Conservation (phyloP, 345 rosid genomes). For the Sonneratia alba region DNA sequence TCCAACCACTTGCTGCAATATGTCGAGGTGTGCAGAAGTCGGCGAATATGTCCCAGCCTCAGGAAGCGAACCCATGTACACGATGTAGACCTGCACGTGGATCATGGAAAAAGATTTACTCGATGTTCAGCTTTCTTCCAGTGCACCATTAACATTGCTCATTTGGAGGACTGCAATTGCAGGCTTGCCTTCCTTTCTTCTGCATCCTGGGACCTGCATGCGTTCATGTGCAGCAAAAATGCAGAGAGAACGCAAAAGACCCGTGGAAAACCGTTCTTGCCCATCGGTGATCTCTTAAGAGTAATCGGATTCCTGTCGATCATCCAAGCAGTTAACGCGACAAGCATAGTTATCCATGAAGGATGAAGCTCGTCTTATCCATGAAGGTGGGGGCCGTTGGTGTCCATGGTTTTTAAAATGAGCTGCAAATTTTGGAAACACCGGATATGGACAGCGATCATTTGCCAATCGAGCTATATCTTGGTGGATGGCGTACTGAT, state of each 20-base stretch:
- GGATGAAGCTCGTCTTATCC: neutral
- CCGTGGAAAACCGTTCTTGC: neutral
- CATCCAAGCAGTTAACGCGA: neutral
- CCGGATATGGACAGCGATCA: too few species aligned
- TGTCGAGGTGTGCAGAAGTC: slow-evolving; percentile 16
- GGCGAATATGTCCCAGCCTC: slow-evolving; percentile 11
- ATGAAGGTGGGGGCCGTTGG: too few species aligned
- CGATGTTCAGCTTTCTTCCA: neutral
- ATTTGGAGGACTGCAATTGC: neutral
- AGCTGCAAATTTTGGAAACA: too few species aligned
- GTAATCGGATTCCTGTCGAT: neutral
- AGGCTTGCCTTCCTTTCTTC: neutral
- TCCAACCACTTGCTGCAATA: slow-evolving; percentile 15
- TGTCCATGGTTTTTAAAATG: neutral
- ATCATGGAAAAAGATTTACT: neutral
- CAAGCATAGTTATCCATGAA: neutral
- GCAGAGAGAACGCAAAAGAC: neutral
- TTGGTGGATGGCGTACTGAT: too few species aligned
- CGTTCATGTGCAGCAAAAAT: neutral
- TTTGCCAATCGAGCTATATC: too few species aligned
- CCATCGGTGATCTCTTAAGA: neutral
- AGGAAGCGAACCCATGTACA: slow-evolving; percentile 38
- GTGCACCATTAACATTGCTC: neutral
- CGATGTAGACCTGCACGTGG: slow-evolving; percentile 13
- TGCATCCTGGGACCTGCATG: neutral